These are phyloP conservation scores for Trypanosomatidae sp. DNA, from an alignment of 208 protist genomes.

Conservation along the genomic window DNA sequence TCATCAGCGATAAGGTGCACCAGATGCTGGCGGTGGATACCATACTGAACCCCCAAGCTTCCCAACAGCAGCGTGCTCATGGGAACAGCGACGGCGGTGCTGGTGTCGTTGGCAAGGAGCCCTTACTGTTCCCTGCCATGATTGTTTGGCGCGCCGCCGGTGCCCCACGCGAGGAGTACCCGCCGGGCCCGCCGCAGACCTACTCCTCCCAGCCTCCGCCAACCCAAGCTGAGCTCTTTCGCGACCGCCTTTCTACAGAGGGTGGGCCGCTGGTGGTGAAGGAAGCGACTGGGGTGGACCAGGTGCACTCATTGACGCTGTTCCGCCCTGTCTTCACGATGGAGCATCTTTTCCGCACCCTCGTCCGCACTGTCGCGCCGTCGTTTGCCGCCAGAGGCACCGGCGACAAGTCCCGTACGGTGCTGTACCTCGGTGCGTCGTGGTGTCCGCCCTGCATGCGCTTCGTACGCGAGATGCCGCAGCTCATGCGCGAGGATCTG, in stretches of 20 bases:
- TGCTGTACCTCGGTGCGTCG: slow-evolving; percentile 79
- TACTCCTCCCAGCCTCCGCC: slow-evolving; percentile 28
- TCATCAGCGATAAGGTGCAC: slow-evolving; percentile 33
- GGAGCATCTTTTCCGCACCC: slow-evolving; percentile 49
- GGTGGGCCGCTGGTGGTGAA: slow-evolving; percentile 73
- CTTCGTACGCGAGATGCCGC: slow-evolving; percentile 55
- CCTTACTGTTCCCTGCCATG: slow-evolving; percentile 36
- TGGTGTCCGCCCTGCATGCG: slow-evolving; percentile 89
- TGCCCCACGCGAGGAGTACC: slow-evolving; percentile 43
- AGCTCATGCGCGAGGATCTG: slow-evolving; percentile 50
- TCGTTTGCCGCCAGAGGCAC: slow-evolving; percentile 8
- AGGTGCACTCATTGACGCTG: slow-evolving; percentile 66
- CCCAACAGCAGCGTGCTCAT: slow-evolving; percentile 14
- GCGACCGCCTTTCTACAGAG: slow-evolving; percentile 26
- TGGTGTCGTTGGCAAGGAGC: slow-evolving; percentile 13
- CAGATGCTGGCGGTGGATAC: slow-evolving; percentile 46
- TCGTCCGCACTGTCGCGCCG: slow-evolving; percentile 28
- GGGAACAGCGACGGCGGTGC: slow-evolving; percentile 12
- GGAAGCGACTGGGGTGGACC: slow-evolving; percentile 53
- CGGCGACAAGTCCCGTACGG: slow-evolving; percentile 29
- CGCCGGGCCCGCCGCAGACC: slow-evolving; percentile 25
- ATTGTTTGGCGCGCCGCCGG: slow-evolving; percentile 36
- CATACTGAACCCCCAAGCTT: slow-evolving; percentile 34
- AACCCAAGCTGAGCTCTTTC: slow-evolving; percentile 30
- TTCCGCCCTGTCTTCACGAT: slow-evolving; percentile 69